Percentiles rank a stretch among this genome's conserved stretches.
phyloP scores from a whole-genome alignment of 176 grass and related monocot genomes.

The Triticum urartu region DNA sequence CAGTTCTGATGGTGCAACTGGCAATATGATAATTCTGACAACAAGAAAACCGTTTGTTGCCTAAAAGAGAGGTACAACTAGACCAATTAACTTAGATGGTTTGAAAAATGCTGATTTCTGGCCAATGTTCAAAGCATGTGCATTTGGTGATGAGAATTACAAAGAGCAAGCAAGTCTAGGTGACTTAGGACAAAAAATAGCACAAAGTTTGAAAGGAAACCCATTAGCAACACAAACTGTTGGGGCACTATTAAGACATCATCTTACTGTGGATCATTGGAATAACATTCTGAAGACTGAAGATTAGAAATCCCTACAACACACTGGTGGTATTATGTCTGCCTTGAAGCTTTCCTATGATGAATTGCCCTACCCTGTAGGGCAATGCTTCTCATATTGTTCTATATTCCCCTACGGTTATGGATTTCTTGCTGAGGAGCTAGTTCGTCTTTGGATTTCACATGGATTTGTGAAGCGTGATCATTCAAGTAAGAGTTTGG shows the following conservation, averaged over 20 bases:
- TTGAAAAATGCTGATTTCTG: neutral
- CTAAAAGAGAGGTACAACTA: neutral
- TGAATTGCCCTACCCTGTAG: neutral
- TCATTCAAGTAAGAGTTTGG: neutral
- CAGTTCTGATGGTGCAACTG: neutral
- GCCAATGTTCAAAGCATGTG: neutral
- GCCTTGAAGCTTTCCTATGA: conserved; percentile 25
- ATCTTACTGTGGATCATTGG: conserved; percentile 14
- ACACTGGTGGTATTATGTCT: conserved; percentile 13
- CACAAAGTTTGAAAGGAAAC: neutral
- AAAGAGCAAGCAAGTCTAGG: neutral
- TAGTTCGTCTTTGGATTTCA: conserved; percentile 38
- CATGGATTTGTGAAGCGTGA: conserved; percentile 35
- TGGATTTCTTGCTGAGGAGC: neutral
- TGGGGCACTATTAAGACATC: neutral
- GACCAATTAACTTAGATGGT: neutral
- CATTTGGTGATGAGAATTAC: conserved; percentile 29
- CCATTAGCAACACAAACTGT: conserved; percentile 34
- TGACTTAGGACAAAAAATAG: neutral
- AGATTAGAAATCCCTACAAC: conserved; percentile 18
- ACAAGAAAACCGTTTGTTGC: conserved; percentile 13
- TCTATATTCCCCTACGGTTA: neutral
- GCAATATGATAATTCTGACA: conserved; percentile 14
- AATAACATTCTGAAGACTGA: neutral
- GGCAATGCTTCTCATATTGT: neutral